phyloP scores from a whole-genome alignment of 768 basidiomycete species.

The Lenzites betulinus region DNA sequence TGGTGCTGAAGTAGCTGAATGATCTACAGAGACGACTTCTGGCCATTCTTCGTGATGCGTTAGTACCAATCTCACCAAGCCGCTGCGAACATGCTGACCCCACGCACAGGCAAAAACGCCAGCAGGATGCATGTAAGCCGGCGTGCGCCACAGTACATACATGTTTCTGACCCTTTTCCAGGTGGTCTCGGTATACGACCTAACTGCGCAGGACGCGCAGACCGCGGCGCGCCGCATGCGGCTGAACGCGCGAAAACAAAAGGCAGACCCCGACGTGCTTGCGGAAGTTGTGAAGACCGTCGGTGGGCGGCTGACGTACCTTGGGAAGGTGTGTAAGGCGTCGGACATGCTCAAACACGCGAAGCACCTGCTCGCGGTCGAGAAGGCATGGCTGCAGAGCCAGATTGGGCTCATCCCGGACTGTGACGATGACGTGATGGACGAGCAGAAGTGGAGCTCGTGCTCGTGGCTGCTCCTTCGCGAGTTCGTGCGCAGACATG shows the following conservation, averaged over 20 bases:
- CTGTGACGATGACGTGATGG: conserved; percentile 87
- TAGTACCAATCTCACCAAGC: conserved; percentile 28
- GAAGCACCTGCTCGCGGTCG: conserved; percentile 62
- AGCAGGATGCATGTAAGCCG: conserved; percentile 71
- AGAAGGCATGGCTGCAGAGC: conserved; percentile 79
- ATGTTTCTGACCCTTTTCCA: conserved; percentile 27
- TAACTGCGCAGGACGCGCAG: conserved; percentile 58
- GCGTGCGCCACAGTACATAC: background rate
- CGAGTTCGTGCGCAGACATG: conserved; percentile 66
- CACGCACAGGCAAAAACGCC: conserved; percentile 58
- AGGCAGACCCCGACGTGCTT: conserved; percentile 40
- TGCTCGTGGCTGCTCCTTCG: conserved; percentile 80
- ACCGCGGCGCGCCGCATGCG: conserved; percentile 60
- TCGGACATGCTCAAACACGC: conserved; percentile 66
- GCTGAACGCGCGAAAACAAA: conserved; percentile 36
- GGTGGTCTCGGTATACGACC: conserved; percentile 74
- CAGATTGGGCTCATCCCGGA: conserved; percentile 82
- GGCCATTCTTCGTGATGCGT: conserved; percentile 74
- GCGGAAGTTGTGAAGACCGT: conserved; percentile 58
- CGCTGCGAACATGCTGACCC: conserved; percentile 10
- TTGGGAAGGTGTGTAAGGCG: conserved; percentile 65
- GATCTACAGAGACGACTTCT: conserved; percentile 73
- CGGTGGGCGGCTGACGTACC: conserved; percentile 79
- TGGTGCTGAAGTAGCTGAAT: conserved; percentile 4
- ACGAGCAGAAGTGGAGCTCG: conserved; percentile 87